Conservation (phyloP, 129 eudicot species). For the Smallanthus sonchifolius region DNA sequence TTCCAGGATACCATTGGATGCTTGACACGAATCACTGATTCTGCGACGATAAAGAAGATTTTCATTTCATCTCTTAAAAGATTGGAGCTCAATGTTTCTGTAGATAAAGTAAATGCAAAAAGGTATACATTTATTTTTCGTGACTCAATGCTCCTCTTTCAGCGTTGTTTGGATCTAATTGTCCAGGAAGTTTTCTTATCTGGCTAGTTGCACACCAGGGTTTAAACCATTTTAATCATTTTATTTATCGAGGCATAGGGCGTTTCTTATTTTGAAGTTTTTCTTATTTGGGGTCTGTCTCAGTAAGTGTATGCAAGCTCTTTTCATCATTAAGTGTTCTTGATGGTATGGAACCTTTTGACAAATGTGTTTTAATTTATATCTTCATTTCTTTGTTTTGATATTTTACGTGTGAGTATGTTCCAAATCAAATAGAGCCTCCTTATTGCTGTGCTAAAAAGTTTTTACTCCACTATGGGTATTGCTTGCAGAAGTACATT, state of each 20-base stretch:
- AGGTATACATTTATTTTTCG: conserved; percentile 33
- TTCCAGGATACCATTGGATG: conserved; percentile 69
- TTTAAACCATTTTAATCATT: not conserved
- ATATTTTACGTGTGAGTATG: not conserved
- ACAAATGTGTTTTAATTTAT: not conserved
- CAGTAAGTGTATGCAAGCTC: not conserved
- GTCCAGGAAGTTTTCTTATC: not conserved
- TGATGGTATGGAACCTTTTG: not conserved
- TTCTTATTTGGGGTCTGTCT: not conserved
- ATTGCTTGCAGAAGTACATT: not conserved
- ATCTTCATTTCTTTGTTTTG: not conserved
- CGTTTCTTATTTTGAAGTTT: not conserved
- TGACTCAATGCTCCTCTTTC: conserved; percentile 7
- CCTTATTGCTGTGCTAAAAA: not conserved
- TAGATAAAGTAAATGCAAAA: conserved; percentile 37
- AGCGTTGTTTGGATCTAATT: conserved; percentile 16
- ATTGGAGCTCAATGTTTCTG: conserved; percentile 36
- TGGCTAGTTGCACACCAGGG: not conserved
- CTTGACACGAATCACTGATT: conserved; percentile 65
- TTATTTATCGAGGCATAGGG: not conserved
- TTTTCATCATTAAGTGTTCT: not conserved
- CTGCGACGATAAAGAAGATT: conserved; percentile 44
- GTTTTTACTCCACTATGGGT: not conserved
- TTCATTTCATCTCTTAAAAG: conserved; percentile 62
- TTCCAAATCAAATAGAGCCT: not conserved